Percentiles rank a stretch among this genome's conserved stretches.
Evolutionary conservation across 768 basidiomycete genomes (phyloP).

Genomic region (Infundibulicybe gibba): DNA sequence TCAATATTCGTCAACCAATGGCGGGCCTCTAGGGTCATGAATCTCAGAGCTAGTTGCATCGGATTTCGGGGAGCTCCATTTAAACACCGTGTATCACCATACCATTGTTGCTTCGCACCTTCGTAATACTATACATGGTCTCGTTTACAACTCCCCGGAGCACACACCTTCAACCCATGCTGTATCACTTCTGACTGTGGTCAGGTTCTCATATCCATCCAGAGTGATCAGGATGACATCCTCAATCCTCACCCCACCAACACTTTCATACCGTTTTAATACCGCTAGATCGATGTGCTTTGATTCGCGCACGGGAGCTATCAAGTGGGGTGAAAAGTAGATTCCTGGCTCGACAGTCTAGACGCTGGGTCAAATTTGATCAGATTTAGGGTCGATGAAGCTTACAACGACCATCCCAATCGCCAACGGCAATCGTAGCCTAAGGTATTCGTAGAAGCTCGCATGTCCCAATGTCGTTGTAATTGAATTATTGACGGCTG

Average conservation of each 20-base stretch:
- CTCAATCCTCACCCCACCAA: conserved; percentile 93
- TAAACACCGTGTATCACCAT: no score
- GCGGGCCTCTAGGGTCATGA: no score
- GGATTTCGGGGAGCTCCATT: no score
- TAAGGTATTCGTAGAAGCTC: conserved; percentile 75
- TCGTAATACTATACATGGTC: no score
- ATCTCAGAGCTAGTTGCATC: no score
- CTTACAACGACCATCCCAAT: conserved; percentile 84
- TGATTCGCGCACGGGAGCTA: conserved; percentile 62
- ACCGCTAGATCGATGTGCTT: conserved; percentile 67
- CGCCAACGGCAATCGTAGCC: conserved; percentile 71
- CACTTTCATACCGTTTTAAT: conserved; percentile 66
- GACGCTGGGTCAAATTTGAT: neutral
- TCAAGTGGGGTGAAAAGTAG: conserved; percentile 79
- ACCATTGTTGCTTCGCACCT: no score
- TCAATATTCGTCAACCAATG: no score
- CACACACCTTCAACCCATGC: conserved; percentile 83
- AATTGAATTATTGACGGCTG: conserved; percentile 52
- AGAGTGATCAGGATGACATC: conserved; percentile 82
- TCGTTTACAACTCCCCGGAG: conserved; percentile 48
- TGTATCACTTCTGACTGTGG: conserved; percentile 78
- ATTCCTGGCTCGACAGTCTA: conserved; percentile 91
- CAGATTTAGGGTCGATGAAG: conserved; percentile 10
- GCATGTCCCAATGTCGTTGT: conserved; percentile 41
- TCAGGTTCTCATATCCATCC: conserved; percentile 78